Percentiles rank a stretch among this genome's conserved stretches.
Evolutionary conservation across 2,329 filamentous ascomycete genomes (phyloP).

Genomic region (Fusarium continuum): DNA sequence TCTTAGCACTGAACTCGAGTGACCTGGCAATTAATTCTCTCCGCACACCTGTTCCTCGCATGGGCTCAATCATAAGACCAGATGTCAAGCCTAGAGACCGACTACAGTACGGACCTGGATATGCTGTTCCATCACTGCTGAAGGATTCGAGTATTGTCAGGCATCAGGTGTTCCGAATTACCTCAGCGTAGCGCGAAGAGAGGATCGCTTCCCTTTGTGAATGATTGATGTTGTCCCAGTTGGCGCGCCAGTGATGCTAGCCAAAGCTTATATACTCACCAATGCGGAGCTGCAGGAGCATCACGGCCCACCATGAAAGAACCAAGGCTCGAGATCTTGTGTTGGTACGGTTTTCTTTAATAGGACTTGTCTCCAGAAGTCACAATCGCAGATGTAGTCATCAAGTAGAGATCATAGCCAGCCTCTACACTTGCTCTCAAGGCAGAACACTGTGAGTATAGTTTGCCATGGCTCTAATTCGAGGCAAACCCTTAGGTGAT

Average conservation of each 20-base stretch:
- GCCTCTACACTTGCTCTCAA: neutral
- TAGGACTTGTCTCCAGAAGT: neutral
- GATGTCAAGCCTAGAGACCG: neutral
- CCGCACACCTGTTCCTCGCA: neutral
- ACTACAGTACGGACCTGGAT: neutral
- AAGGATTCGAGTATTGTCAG: conserved; percentile 18
- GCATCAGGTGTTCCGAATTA: neutral
- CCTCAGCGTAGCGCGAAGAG: neutral
- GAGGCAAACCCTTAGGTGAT: neutral
- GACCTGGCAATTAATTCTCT: conserved; percentile 4
- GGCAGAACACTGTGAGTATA: neutral
- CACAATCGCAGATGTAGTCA: neutral
- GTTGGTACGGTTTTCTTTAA: neutral
- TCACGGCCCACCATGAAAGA: conserved; percentile 1
- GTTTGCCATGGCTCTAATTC: neutral
- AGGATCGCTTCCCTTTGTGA: conserved; percentile 5
- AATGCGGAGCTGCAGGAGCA: conserved; percentile 11
- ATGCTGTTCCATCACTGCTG: neutral
- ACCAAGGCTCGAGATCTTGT: neutral
- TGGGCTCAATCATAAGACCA: neutral
- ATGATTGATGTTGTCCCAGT: neutral
- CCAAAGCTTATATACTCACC: conserved; percentile 27
- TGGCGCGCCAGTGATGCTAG: conserved; percentile 17
- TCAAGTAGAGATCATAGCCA: neutral
- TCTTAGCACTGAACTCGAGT: neutral